phyloP scores from a whole-genome alignment of 1,139 yeast genomes.

The Candida frijolesensis region DNA sequence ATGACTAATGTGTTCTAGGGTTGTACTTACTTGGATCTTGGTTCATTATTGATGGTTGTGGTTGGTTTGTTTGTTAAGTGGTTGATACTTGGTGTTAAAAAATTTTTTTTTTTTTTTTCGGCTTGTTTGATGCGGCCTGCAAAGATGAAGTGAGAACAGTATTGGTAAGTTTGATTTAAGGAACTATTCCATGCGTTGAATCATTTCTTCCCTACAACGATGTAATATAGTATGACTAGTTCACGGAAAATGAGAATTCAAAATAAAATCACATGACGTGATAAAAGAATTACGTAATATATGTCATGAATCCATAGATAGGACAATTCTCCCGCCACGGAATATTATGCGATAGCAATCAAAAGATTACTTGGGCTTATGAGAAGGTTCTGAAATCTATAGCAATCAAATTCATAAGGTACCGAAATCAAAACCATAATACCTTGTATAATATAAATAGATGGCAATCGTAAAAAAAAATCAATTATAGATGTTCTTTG shows the following conservation, averaged over 20 bases:
- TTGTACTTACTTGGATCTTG: conserved; percentile 29
- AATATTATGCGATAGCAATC: too few species aligned
- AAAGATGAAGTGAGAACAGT: background rate
- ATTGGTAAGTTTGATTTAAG: background rate
- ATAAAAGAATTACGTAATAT: too few species aligned
- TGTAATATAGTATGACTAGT: background rate
- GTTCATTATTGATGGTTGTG: conserved; percentile 11
- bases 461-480: background rate
- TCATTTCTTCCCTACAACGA: too few species aligned
- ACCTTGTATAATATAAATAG: background rate
- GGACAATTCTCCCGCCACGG: too few species aligned
- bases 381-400: background rate
- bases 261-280: too few species aligned
- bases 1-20: background rate
- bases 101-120: background rate
- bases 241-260: too few species aligned
- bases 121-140: background rate
- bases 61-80: background rate
- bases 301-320: too few species aligned
- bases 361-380: background rate
- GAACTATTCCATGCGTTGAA: too few species aligned
- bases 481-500: background rate
- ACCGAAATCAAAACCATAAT: background rate
- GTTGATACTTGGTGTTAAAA: background rate
- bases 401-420: background rate